These are phyloP conservation scores for Cenchrus americanus DNA, from an alignment of 176 grass and related monocot species.

Conservation along the genomic window DNA sequence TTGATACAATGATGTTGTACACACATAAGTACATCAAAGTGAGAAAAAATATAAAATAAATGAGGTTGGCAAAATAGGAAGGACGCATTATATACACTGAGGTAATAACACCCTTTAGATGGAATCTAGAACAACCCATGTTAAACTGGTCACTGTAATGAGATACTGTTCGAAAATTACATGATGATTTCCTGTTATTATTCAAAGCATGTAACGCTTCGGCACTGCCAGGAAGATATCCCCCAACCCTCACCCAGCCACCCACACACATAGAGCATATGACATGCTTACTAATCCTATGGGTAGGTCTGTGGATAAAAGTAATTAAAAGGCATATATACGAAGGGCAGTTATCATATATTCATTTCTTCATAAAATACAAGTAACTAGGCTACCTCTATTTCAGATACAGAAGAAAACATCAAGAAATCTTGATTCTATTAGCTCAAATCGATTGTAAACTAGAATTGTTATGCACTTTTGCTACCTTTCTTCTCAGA, in stretches of 20 bases:
- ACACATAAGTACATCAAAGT: conserved; percentile 44
- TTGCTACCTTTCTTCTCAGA: background rate
- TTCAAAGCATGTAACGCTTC: background rate
- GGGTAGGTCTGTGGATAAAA: background rate
- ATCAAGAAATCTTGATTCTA: conserved; percentile 10
- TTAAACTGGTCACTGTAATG: background rate
- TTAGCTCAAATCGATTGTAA: conserved; percentile 17
- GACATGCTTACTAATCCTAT: background rate
- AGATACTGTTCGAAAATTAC: conserved; percentile 16
- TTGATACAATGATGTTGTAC: conserved; percentile 47
- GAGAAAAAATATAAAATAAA: background rate
- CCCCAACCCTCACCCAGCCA: too few species aligned
- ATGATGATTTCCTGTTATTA: background rate
- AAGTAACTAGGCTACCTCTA: background rate
- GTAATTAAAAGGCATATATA: background rate
- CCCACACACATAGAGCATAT: background rate
- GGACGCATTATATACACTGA: background rate
- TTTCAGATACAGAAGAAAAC: conserved; percentile 24
- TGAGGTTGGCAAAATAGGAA: conserved; percentile 31
- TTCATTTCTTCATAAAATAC: background rate
- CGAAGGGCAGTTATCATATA: background rate
- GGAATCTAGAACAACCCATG: background rate
- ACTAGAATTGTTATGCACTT: conserved; percentile 8
- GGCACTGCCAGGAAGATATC: too few species aligned
- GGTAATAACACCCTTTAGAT: conserved; percentile 11